Base-by-base conservation (phyloP, 2,329 filamentous ascomycete species). In the Aspergillus transmontanensis region DNA sequence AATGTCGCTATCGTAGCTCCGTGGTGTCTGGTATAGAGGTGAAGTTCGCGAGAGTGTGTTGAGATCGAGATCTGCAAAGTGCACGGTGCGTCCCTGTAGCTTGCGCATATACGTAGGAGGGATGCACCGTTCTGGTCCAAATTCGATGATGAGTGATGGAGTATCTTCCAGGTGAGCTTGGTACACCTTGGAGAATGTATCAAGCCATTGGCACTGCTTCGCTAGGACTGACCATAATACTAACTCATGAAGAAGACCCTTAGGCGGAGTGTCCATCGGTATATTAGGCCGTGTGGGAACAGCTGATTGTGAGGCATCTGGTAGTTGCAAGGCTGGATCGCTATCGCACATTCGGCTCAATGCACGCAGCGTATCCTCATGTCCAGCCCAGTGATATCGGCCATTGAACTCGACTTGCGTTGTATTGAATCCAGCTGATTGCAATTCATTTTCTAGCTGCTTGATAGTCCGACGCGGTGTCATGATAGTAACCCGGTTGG, bases 1-100 rank as follows among this genome's bases (percentile, higher is more conserved):
- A 14, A 78, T 74, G 32, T 70, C 72, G 39, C 70, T 57, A 7
- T 68, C 65, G 6, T 64, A 63, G 3, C 45, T 39, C 5, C 26
- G 45, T 9, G 64, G 59, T 1, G 39, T 58, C 3, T 21, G 11
- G 1, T 30, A n/a, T 11, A 61, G 30, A 12, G 56, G 59, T 7
- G 55, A 43, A 7, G 61, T 51, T 3, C 64, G 62, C 0, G 59
- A 61, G 3, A 23, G 23, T 6, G 46, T 10, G 28, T 62, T 57
- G 2, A 69, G 26, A 21, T 64, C 46, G 1, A 68, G 36, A 41
- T 68, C 66, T 2, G 60, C 59, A 21, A 65, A 69, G 57, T 68
- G 66, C 6, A 67, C 53, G 1, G 67, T 46, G 6, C 66, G 64
- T 9, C 46, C 45, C 3, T 58, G 46, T 1, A 66, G 63, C 6